Evolutionary conservation across 805 yeast species (phyloP), one percentile per base, ranked within the genome.

Genomic region (Sugiyamaella lignohabitans): DNA sequence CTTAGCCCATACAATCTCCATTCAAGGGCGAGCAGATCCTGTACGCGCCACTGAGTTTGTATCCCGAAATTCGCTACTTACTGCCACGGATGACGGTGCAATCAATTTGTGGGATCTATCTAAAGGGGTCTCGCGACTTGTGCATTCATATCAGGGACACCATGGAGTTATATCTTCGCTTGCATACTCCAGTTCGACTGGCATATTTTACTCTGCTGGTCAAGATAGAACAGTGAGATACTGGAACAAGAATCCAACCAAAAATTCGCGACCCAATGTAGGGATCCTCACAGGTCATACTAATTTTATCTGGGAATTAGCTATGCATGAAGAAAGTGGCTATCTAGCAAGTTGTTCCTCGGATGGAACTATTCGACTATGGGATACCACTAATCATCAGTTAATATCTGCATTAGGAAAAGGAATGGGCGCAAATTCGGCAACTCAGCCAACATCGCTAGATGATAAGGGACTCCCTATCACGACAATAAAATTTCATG

Each of bases 321-420:
- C 49, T 19, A 39, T 53, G 18, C 46, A 49, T 32, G 53, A 53
- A 21, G 49, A 45, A 22, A 47, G 45, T 22, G 45, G 45, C 18
- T 21, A 38, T 20, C 49, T 56, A 43, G 56, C 48, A 47, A 45
- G 59, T 30, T 41, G 56, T 17, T 55, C 59, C 5, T 19, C 51
- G 8, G 60, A 56, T 29, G 53, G 58, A 5, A 48, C 56, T 17
- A 50, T 59, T 24, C 49, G 53, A 30, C 20, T 56, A 18, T 56
- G 59, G 59, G 46, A 52, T 35, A 45, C 42, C 35, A 38, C 30
- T 23, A 39, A 19, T 40, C 48, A 32, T 40, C 40, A 38, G 40
- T 44, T 27, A 27, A 27, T 27, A 27, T 8, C 32, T 8, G 21
- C 27, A 6, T 21, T 22, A n/a, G 30, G 37, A 11, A 34, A 42